A percentile compares a stretch with the other conserved stretches of the same genome.
Evolutionary conservation across 441 rosid species (phyloP).

Genomic region (Gossypium laxum): DNA sequence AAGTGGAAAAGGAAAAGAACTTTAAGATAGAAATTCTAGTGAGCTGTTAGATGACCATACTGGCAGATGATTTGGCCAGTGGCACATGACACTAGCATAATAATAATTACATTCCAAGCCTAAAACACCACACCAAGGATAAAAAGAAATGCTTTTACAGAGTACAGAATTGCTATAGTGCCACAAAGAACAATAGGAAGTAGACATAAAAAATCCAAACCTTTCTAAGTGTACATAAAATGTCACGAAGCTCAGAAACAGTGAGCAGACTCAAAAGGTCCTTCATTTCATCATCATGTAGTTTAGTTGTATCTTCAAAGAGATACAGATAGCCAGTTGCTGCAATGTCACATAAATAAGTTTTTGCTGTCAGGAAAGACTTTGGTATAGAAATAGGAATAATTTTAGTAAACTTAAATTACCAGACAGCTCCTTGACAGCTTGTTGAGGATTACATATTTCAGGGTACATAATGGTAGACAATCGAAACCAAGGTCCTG

Average conservation of each 20-base stretch:
- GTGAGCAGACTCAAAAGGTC: constrained; percentile 46
- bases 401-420: constrained; percentile 9
- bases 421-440: constrained; percentile 58
- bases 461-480: constrained; percentile 62
- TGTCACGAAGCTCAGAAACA: constrained; percentile 56
- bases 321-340: constrained; percentile 41
- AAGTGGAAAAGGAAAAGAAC: background rate
- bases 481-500: constrained; percentile 85
- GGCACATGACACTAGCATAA: background rate
- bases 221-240: constrained; percentile 40
- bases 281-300: constrained; percentile 32
- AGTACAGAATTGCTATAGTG: background rate
- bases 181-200: background rate
- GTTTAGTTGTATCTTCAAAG: constrained; percentile 30
- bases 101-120: background rate
- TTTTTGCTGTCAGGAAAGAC: background rate
- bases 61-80: background rate
- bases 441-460: constrained; percentile 45
- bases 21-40: background rate
- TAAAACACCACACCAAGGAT: background rate
- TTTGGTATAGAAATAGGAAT: constrained; percentile 1
- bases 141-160: background rate
- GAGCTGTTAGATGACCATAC: background rate
- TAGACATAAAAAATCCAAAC: constrained; percentile 24
- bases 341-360: constrained; percentile 26